Evolutionary conservation across 352 stramenopile species (phyloP).

Genomic region (Phytophthora sansomeana): DNA sequence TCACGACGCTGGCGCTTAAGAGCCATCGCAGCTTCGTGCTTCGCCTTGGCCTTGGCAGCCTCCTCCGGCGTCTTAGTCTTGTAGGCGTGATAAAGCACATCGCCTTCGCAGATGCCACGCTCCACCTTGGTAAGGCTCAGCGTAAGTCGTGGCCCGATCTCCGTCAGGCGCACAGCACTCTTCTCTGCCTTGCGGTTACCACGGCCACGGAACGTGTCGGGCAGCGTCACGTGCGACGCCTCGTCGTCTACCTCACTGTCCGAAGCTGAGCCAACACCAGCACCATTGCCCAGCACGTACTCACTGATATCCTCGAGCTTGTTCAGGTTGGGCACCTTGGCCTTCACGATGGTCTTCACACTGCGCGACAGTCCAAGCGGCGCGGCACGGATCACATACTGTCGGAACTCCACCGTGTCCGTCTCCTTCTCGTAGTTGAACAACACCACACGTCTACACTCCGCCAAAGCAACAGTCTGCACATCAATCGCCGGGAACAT

Average conservation of each 20-base stretch:
- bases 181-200: slow-evolving; percentile 95
- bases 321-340: slow-evolving; percentile 94
- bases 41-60: slow-evolving; percentile 80
- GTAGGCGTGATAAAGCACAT: slow-evolving; percentile 98
- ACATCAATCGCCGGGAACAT: slow-evolving; percentile 99
- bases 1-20: slow-evolving; percentile 89
- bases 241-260: slow-evolving; percentile 98
- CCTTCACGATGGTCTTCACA: slow-evolving; percentile 93
- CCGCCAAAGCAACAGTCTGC: slow-evolving; percentile 93
- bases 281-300: slow-evolving; percentile 91
- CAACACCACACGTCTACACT: slow-evolving; percentile 97
- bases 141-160: slow-evolving; percentile 96
- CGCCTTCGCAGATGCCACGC: slow-evolving; percentile 94
- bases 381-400: slow-evolving; percentile 97
- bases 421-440: slow-evolving; percentile 96
- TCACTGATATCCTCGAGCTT: slow-evolving; percentile 97
- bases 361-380: slow-evolving; percentile 93
- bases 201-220: slow-evolving; percentile 92
- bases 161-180: slow-evolving; percentile 94
- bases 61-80: slow-evolving; percentile 88
- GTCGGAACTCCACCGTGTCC: slow-evolving; percentile 95
- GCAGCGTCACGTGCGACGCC: slow-evolving; percentile 90
- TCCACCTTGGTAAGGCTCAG: slow-evolving; percentile 97
- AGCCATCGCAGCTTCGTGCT: slow-evolving; percentile 67
- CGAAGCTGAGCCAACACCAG: slow-evolving; percentile 82